These are phyloP conservation scores for Pleurotus tuber-regium DNA, from an alignment of 768 basidiomycete genomes.

Conservation along the genomic window DNA sequence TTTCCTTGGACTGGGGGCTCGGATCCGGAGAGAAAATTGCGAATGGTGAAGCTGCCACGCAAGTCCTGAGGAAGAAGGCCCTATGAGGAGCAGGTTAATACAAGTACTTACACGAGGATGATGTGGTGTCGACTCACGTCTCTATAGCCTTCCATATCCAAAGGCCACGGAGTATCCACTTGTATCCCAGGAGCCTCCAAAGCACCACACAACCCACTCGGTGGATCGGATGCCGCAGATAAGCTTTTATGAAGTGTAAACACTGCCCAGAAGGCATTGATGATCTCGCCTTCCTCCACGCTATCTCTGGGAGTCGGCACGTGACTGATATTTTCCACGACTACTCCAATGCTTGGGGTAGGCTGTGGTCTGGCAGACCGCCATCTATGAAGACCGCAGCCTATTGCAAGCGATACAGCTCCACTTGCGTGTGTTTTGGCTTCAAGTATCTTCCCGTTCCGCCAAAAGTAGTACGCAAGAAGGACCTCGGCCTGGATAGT, in stretches of 20 bases:
- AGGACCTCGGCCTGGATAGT: constrained; percentile 63
- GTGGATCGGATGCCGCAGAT: constrained; percentile 49
- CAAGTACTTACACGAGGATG: constrained; percentile 5
- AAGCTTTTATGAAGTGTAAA: constrained; percentile 58
- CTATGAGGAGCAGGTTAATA: constrained; percentile 29
- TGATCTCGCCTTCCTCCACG: constrained; percentile 64
- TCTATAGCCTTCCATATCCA: constrained; percentile 37
- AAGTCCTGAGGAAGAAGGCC: constrained; percentile 42
- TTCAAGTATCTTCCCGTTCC: constrained; percentile 54
- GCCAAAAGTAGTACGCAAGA: constrained; percentile 65
- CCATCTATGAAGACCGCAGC: constrained; percentile 46
- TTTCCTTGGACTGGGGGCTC: constrained; percentile 29
- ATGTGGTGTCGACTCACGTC: constrained; percentile 26
- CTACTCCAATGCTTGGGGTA: constrained; percentile 26
- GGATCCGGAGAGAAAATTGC: constrained; percentile 42
- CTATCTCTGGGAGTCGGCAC: constrained; percentile 38
- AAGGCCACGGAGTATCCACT: constrained; percentile 54
- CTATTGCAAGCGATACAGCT: constrained; percentile 48
- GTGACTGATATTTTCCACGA: constrained; percentile 37
- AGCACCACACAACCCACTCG: constrained; percentile 51
- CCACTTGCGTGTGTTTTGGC: constrained; percentile 57
- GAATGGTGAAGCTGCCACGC: constrained; percentile 45
- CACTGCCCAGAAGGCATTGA: constrained; percentile 66
- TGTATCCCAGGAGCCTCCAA: constrained; percentile 49
- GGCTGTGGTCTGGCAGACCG: constrained; percentile 35